Evolutionary conservation across 2,329 filamentous ascomycete species (phyloP).

Genomic region (Blumeria hordei): DNA sequence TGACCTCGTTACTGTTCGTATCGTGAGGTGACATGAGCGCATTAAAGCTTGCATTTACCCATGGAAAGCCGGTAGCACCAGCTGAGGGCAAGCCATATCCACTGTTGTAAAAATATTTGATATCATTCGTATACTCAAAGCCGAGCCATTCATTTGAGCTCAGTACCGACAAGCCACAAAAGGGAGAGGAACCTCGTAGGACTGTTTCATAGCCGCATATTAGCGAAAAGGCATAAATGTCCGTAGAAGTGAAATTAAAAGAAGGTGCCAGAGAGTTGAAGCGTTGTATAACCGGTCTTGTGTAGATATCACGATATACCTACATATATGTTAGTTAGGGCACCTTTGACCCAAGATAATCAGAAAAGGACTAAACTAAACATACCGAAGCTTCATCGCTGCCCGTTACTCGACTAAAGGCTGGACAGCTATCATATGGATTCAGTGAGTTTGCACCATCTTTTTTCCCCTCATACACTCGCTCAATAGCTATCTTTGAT

Average conservation of each 20-base stretch:
- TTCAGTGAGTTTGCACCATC: constrained; percentile 27
- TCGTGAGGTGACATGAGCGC: constrained; percentile 14
- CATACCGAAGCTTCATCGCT: constrained; percentile 19
- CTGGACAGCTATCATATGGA: constrained; percentile 27
- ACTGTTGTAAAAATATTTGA: constrained; percentile 25
- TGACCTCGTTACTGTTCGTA: constrained; percentile 14
- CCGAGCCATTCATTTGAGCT: constrained; percentile 22
- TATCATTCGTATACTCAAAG: constrained; percentile 25
- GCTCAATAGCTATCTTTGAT: constrained; percentile 20
- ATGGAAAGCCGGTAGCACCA: constrained; percentile 24
- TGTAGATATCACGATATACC: constrained; percentile 21
- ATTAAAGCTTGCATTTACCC: constrained; percentile 25
- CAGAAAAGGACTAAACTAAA: not conserved
- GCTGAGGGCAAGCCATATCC: constrained; percentile 25
- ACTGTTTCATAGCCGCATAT: constrained; percentile 27
- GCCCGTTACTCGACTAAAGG: constrained; percentile 24
- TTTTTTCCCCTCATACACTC: constrained; percentile 22
- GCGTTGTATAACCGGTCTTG: constrained; percentile 24
- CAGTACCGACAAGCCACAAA: constrained; percentile 22
- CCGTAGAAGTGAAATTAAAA: constrained; percentile 27
- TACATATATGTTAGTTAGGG: constrained; percentile 3
- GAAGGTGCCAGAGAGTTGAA: constrained; percentile 20
- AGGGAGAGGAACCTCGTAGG: constrained; percentile 22
- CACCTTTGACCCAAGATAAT: not conserved
- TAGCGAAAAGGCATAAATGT: constrained; percentile 26